Evolutionary conservation across 768 basidiomycete genomes (phyloP), one percentile per base, ranked within the genome.

Genomic region (Auriscalpium microsporum): DNA sequence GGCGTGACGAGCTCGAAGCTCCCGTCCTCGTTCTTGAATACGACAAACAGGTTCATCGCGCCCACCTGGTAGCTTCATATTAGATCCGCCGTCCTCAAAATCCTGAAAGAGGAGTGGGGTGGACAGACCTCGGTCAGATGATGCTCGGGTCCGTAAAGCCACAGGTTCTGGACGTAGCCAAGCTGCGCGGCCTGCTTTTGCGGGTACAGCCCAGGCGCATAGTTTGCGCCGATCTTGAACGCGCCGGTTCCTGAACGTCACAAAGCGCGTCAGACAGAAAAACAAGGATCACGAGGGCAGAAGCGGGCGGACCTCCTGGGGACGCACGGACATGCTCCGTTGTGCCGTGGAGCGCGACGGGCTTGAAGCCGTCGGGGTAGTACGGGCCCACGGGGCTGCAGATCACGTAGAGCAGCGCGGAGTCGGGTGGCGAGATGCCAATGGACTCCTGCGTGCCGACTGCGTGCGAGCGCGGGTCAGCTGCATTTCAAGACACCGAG

Each of bases 281-380:
- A 28, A 4, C 2, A 28, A 4, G 28, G 28, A 28, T 28, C 28
- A 28, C 28, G 28, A 28, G 28, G 28, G 28, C 28, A 28, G 28
- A 28, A 2, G 4, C 28, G 28, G 28, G 50, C 60, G 10, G 21
- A 80, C 93, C 93, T 62, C 93, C 92, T 5, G 90, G 90, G 47
- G 84, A 82, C 6, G 93, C 91, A 47, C 93, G 86, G 42, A 90
- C 84, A 64, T 82, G 85, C 64, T 90, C 82, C 1, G 87, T 89
- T 0, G 90, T 91, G 0, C 87, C 82, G 36, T 78, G 70, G 13
- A 84, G 69, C 40, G 77, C 76, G 50, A 83, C 69, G 8, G 81
- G 75, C 60, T 78, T 79, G 65, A 75, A 75, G 0, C 78, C 78
- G 13, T 71, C 63, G n/a, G 68, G 62, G 64, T 75, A 82, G 63